Percentiles rank a stretch among this genome's conserved stretches.
phyloP scores from a whole-genome alignment of 1,139 yeast genomes.

The Yamadazyma spencermartinsiae region DNA sequence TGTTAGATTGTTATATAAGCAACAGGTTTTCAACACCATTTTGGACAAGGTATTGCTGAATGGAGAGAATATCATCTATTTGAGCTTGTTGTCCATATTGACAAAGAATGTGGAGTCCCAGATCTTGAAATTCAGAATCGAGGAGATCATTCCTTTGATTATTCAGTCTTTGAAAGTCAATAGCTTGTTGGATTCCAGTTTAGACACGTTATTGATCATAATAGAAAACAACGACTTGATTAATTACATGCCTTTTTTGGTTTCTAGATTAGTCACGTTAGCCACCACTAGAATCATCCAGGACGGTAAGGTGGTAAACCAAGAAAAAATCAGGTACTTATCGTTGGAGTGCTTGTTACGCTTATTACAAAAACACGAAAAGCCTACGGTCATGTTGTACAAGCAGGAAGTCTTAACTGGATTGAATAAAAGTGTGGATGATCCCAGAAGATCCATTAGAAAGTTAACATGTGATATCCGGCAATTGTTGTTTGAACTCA shows the following conservation, averaged over 20 bases:
- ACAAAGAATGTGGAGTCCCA: conserved; percentile 58
- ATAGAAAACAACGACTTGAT: conserved; percentile 15
- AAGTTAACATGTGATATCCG: conserved; percentile 76
- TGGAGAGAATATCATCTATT: conserved; percentile 41
- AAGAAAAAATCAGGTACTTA: conserved; percentile 51
- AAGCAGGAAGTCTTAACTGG: conserved; percentile 50
- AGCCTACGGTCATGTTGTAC: conserved; percentile 49
- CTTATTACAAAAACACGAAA: conserved; percentile 41
- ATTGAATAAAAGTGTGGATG: conserved; percentile 62
- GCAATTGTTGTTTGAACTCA: conserved; percentile 66
- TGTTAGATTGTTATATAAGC: conserved; percentile 71
- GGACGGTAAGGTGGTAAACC: conserved; percentile 22
- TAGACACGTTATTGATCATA: conserved; percentile 54
- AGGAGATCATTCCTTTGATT: conserved; percentile 66
- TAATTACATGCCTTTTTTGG: conserved; percentile 52
- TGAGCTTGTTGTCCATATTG: conserved; percentile 67
- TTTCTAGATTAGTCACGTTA: conserved; percentile 54
- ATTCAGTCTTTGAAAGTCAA: conserved; percentile 59
- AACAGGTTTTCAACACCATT: conserved; percentile 63
- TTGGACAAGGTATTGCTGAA: conserved; percentile 48
- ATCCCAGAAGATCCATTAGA: conserved; percentile 71
- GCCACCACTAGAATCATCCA: conserved; percentile 23
- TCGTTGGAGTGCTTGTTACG: conserved; percentile 58
- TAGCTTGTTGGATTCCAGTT: conserved; percentile 58
- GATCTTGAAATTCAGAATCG: conserved; percentile 61